Percentiles rank a stretch among this genome's conserved stretches.
Evolutionary conservation across 2,329 filamentous ascomycete species (phyloP).

Genomic region (Arthrinium phaeospermum): DNA sequence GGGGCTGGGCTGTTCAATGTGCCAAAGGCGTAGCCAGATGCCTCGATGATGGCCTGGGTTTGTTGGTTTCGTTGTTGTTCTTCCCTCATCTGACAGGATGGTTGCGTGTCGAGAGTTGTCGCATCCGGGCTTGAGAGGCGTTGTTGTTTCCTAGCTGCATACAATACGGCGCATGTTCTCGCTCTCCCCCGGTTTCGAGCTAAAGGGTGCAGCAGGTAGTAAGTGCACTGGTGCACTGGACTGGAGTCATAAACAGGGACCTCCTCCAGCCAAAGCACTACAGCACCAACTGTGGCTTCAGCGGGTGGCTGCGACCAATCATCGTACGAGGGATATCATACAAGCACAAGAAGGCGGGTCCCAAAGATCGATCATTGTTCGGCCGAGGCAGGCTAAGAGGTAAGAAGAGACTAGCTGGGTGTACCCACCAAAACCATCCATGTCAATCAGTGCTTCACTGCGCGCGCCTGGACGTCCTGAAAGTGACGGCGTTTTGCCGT

Average conservation of each 20-base stretch:
- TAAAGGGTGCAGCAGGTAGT: neutral
- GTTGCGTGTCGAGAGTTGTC: neutral
- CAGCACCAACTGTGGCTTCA: slow-evolving; percentile 13
- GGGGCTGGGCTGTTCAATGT: neutral
- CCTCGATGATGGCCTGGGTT: neutral
- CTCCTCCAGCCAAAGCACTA: neutral
- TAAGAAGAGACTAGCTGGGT: neutral
- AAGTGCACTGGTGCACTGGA: slow-evolving; percentile 1
- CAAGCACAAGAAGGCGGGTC: neutral
- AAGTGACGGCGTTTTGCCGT: slow-evolving; percentile 6
- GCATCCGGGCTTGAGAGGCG: slow-evolving; percentile 8
- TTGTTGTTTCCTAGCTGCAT: slow-evolving; percentile 12
- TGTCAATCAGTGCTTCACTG: neutral
- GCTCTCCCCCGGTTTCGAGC: slow-evolving; percentile 12
- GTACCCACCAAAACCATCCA: neutral
- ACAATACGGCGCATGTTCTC: slow-evolving; percentile 1
- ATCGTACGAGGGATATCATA: neutral
- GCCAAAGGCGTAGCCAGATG: neutral
- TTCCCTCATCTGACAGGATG: slow-evolving; percentile 1
- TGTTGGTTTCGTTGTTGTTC: neutral
- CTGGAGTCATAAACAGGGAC: slow-evolving; percentile 10
- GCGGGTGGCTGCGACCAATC: slow-evolving; percentile 9
- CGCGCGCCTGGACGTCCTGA: neutral
- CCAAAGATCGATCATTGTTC: neutral
- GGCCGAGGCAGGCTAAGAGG: neutral